Evolutionary conservation across 805 yeast genomes (phyloP), one percentile per base, ranked within the genome.

Genomic region (Komagataella mondaviorum): DNA sequence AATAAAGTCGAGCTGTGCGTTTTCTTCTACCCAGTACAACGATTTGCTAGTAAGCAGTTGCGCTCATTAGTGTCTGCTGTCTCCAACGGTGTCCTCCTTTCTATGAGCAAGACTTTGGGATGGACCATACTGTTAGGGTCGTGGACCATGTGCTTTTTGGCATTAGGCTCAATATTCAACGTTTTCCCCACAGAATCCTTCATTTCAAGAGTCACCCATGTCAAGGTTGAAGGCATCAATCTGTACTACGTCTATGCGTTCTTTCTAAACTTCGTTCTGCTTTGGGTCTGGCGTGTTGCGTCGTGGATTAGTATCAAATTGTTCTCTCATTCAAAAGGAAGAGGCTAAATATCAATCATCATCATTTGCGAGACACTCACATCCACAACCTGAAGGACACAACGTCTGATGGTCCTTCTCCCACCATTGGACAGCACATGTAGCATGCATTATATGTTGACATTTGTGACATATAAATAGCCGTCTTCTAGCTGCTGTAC

Each of bases 311-410:
- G 93, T 44, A 72, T 86, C 75, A 87, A 87, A 63, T 67, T 86
- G 52, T 87, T 87, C 65, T 71, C 88, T 52, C 93, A 87, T 60
- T 83, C 93, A 20, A 83, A 80, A 57, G 88, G 88, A 6, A 75
- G 78, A 22, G 72, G 71, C 7, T 63, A 30, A 55, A 10, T 24
- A 8, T 24, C 5, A 30, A 8, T 47, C 49, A 22, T 22, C 46
- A 22, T 20, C 14, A 20, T 55, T 54, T 7, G 56, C 70, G 8
- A 78, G 62, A 65, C 96, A 88, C 4, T 60, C 55, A 59, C 96
- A 88, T 0, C 95, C 95, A 70, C 96, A 88, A 0, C 96, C 96
- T 48, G 85, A 76, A 0, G 95, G 82, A 64, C 96, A 88, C 58
- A 83, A 85, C 0, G 56, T 56, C 52, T 70, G 67, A 6, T 63